Evolutionary conservation across 1,139 yeast species (phyloP), one percentile per base, ranked within the genome.

Genomic region (Candida albicans): DNA sequence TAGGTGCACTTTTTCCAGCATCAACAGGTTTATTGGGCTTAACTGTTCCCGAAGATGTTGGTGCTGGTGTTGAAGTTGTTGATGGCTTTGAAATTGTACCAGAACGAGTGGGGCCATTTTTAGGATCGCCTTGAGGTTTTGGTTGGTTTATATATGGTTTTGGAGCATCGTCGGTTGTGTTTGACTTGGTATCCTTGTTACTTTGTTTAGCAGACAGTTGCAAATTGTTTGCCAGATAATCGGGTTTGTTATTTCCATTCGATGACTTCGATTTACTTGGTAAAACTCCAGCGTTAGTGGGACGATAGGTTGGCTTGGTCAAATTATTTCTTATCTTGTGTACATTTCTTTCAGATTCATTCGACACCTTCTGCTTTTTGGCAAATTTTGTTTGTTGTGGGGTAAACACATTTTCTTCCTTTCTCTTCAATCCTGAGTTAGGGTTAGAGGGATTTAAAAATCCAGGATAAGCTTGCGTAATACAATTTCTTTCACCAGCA

Each of bases 401-500:
- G 22, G 11, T 2, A 10, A 13, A 12, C 11, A n/a, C 14, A n/a
- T 32, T 36, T 9, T 2, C 8, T 27, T 13, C 39, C 26, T 27
- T 39, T 34, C 47, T 36, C 31, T 43, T 40, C 13, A 11, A 9
- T 3, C 9, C 32, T 4, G 33, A 33, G 18, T 27, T 32, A 7
- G 33, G 35, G 18, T 27, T 32, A 9, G 30, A 8, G 1, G 10
- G 28, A 25, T 50, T 51, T 39, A 73, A 59, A 45, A 73, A 73
- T 8, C 77, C 77, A 1, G 75, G 71, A 26, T 51, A 55, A 0
- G 76, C 78, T 29, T 58, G 49, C 1, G 62, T 49, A 2, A 73
- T 56, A 39, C 59, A 55, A 8, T 61, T 53, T 52, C 96, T 69
- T 0, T 62, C 56, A 36, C 67, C 65, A 0, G 96, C 95, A 68